Conservation (phyloP, 257 asterid genomes). For the Rauvolfia tetraphylla region DNA sequence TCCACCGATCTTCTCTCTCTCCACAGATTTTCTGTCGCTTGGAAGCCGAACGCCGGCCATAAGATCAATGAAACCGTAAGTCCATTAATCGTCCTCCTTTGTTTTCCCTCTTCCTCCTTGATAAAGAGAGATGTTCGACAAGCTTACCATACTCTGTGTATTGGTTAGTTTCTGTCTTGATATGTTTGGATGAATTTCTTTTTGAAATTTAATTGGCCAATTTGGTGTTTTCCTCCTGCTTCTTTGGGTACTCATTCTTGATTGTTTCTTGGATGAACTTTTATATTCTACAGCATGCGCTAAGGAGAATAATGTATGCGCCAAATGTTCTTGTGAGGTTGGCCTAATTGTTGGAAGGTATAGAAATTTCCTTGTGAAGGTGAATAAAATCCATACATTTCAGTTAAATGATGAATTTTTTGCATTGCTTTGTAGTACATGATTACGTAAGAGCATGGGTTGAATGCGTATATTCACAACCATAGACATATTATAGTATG, state of each 20-base stretch:
- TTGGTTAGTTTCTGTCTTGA: constrained; percentile 42
- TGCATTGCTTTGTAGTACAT: background rate
- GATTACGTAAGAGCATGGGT: background rate
- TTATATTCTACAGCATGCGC: constrained; percentile 91
- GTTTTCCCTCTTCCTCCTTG: too few species aligned
- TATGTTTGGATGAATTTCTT: background rate
- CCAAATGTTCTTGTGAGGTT: constrained; percentile 80
- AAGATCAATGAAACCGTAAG: too few species aligned
- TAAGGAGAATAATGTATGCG: constrained; percentile 79
- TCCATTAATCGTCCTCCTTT: too few species aligned
- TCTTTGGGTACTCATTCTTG: background rate
- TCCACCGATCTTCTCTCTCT: too few species aligned
- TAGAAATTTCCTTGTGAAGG: background rate
- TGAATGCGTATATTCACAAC: background rate
- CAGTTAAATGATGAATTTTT: background rate
- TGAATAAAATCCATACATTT: background rate
- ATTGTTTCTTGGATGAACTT: constrained; percentile 7
- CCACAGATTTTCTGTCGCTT: too few species aligned
- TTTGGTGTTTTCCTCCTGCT: background rate
- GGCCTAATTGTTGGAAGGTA: constrained; percentile 64
- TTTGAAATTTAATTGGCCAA: background rate
- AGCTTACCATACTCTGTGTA: constrained; percentile 85
- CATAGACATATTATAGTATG: too few species aligned
- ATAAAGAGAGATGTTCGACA: constrained; percentile 50
- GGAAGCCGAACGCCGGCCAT: too few species aligned